phyloP scores from a whole-genome alignment of 192 early-diverging fungal species.

The Linnemannia zychae region DNA sequence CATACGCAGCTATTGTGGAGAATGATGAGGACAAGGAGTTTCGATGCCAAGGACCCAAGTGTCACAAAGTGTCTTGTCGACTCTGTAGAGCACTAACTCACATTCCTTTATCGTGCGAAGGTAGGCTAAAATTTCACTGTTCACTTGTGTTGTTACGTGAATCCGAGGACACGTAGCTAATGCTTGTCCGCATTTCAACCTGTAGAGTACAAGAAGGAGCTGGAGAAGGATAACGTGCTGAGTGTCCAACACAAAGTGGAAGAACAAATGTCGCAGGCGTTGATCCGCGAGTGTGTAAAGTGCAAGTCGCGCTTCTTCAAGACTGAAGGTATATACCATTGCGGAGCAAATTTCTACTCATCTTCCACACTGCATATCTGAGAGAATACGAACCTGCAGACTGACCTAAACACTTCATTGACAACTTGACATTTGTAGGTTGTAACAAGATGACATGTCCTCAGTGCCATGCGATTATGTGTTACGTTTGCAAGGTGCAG shows the following conservation, averaged over 20 bases:
- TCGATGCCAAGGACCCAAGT: constrained; percentile 59
- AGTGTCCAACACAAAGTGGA: constrained; percentile 64
- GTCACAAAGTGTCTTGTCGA: constrained; percentile 63
- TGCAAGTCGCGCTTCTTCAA: constrained; percentile 63
- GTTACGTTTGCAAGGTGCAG: constrained; percentile 61
- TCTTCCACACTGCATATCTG: not conserved
- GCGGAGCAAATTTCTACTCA: not conserved
- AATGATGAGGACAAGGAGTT: constrained; percentile 65
- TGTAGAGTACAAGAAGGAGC: constrained; percentile 58
- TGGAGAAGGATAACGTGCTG: constrained; percentile 46
- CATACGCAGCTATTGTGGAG: constrained; percentile 57
- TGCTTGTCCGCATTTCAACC: not conserved
- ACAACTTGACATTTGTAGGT: constrained; percentile 8
- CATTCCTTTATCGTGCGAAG: constrained; percentile 67
- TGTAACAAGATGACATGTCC: constrained; percentile 75
- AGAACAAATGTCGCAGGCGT: constrained; percentile 69
- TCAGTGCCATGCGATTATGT: constrained; percentile 57
- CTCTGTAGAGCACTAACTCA: constrained; percentile 64
- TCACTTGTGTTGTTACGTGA: not conserved
- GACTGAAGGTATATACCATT: constrained; percentile 31
- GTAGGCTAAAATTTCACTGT: constrained; percentile 7
- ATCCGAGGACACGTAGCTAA: not conserved
- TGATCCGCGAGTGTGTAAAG: constrained; percentile 67
- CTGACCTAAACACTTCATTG: constrained; percentile 5
- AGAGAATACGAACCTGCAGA: not conserved